Conservation (phyloP, 352 stramenopile genomes). For the Globisporangium mamillatum region DNA sequence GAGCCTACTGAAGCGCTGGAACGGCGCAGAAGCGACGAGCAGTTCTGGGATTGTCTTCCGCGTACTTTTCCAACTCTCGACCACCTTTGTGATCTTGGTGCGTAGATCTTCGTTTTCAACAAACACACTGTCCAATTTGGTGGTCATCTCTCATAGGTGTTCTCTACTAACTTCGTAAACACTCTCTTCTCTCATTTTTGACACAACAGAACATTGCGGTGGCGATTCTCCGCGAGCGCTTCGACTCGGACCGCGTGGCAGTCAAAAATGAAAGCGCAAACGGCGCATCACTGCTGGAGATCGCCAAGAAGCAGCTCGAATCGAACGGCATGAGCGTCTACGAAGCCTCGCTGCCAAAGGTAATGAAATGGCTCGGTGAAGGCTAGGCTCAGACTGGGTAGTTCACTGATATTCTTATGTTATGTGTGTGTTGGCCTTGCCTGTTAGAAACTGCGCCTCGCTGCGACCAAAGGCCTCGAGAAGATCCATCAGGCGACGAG, state of each 20-base stretch:
- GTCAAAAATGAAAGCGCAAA: constrained; percentile 13
- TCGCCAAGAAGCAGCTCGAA: constrained; percentile 58
- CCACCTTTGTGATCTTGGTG: constrained; percentile 46
- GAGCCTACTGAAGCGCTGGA: constrained; percentile 15
- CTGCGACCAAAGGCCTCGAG: constrained; percentile 36
- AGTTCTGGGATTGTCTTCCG: constrained; percentile 24
- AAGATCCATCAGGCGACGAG: constrained; percentile 37
- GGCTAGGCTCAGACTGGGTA: neutral
- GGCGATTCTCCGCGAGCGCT: constrained; percentile 60
- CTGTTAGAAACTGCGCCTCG: constrained; percentile 39
- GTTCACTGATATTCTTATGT: neutral
- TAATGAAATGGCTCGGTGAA: constrained; percentile 10
- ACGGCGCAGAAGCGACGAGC: neutral
- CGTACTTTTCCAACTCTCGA: constrained; percentile 37
- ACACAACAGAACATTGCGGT: constrained; percentile 50
- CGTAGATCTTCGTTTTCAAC: neutral
- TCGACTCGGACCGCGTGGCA: constrained; percentile 28
- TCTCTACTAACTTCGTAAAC: no score
- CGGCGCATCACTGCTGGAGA: constrained; percentile 40
- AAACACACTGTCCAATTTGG: neutral
- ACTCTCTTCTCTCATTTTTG: neutral
- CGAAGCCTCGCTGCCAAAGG: constrained; percentile 39
- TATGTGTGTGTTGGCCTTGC: neutral
- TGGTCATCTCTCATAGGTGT: neutral
- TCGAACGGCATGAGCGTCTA: constrained; percentile 42